These are phyloP conservation scores for Combretum micranthum DNA, from an alignment of 345 rosid genomes.

Conservation along the genomic window DNA sequence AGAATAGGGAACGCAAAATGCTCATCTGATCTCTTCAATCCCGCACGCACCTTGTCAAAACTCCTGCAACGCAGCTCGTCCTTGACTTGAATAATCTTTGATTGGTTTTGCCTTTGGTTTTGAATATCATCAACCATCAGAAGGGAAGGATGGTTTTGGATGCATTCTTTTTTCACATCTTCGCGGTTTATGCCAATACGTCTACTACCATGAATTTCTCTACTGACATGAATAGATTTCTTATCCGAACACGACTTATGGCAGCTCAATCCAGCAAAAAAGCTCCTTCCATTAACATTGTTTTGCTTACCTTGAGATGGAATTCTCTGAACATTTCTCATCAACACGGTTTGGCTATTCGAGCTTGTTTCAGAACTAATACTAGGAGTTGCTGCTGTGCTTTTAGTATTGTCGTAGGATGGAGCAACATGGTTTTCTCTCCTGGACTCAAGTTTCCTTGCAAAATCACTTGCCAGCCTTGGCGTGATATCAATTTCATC, in stretches of 20 bases:
- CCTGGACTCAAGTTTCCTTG: constrained; percentile 10
- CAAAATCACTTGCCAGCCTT: too few relatives aligned
- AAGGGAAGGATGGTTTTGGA: constrained; percentile 9
- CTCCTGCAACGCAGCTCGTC: constrained; percentile 19
- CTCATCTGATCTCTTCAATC: constrained; percentile 24
- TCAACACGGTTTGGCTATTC: constrained; percentile 36
- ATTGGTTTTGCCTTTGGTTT: constrained; percentile 14
- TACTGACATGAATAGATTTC: constrained; percentile 30
- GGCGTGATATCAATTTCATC: background rate
- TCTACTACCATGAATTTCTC: constrained; percentile 5
- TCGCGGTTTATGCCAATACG: constrained; percentile 6
- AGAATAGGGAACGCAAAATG: constrained; percentile 20
- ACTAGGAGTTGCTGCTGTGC: constrained; percentile 25
- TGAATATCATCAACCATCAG: constrained; percentile 9
- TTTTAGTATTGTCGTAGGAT: background rate
- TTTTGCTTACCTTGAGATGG: constrained; percentile 12
- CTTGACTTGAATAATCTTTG: constrained; percentile 8
- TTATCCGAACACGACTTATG: constrained; percentile 36
- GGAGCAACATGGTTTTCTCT: background rate
- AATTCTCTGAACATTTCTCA: constrained; percentile 14
- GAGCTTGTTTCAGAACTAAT: constrained; percentile 39
- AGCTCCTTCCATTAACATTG: constrained; percentile 23
- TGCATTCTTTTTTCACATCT: constrained; percentile 10
- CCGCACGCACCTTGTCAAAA: constrained; percentile 15
- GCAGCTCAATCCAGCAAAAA: constrained; percentile 40